Evolutionary conservation across 768 basidiomycete genomes (phyloP).

Genomic region (Wakefieldia striispora): DNA sequence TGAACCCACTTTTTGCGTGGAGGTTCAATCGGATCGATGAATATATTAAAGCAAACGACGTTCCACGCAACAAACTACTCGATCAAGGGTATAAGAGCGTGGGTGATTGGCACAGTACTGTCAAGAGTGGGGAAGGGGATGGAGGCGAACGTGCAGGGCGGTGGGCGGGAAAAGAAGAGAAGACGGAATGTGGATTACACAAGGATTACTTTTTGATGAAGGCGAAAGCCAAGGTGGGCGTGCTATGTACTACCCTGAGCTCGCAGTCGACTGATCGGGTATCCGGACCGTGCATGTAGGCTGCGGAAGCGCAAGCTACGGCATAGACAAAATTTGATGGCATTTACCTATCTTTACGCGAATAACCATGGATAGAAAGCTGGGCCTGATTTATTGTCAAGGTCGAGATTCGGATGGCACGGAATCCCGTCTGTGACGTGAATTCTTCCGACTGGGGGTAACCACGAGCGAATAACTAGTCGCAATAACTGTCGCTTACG

Average conservation of each 20-base stretch:
- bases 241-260: too few species aligned
- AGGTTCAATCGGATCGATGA: slow-evolving; percentile 78
- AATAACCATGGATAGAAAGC: too few species aligned
- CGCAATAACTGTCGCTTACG: too few species aligned
- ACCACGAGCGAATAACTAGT: too few species aligned
- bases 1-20: slow-evolving; percentile 94
- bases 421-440: too few species aligned
- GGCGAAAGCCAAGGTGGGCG: slow-evolving; percentile 42
- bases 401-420: too few species aligned
- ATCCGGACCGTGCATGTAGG: too few species aligned
- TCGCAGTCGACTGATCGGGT: neutral
- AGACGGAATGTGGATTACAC: slow-evolving; percentile 96
- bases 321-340: too few species aligned
- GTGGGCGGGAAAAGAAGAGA: slow-evolving; percentile 81
- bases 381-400: too few species aligned
- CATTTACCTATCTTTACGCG: too few species aligned
- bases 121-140: slow-evolving; percentile 63
- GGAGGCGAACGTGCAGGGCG: slow-evolving; percentile 80
- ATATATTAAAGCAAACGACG: slow-evolving; percentile 77
- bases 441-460: too few species aligned
- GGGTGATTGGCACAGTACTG: slow-evolving; percentile 97
- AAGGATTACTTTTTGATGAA: slow-evolving; percentile 85
- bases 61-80: slow-evolving; percentile 86
- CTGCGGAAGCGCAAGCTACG: too few species aligned
- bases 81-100: slow-evolving; percentile 92